Evolutionary conservation across 345 rosid genomes (phyloP), one percentile per base, ranked within the genome.

Genomic region (Camelina neglecta): DNA sequence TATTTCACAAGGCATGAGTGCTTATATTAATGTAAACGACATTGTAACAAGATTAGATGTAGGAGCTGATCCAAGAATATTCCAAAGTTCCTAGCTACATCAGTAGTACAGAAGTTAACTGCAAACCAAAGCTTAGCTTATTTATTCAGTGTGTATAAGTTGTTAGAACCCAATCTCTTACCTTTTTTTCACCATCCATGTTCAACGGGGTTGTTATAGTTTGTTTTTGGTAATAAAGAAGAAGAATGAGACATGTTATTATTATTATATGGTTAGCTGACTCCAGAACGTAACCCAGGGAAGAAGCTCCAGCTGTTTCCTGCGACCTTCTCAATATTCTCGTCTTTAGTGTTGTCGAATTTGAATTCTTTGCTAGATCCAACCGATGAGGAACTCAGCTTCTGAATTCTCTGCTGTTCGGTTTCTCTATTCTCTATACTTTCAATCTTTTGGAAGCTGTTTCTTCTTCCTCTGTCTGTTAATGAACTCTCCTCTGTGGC

Each of bases 281-380:
- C 85, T 75, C 86, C 89, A 64, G 97, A 90, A 82, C 87, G 92
- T 69, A 93, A 83, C 72, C 87, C 75, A 1, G 98, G 97, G 83
- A 91, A 91, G 86, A 93, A 91, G 56, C 89, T 83, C 98, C 98
- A 93, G 76, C 78, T 87, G 76, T 76, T 84, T 66, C 87, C 91
- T 7, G 87, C 87, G 58, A 89, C 90, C 68, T 93, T 88, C 77
- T 88, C 93, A 24, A 80, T 70, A 42, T 62, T 78, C 60, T 84
- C 89, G 20, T 85, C 91, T 74, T 86, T 85, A 20, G 80, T 76
- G 73, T 82, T 91, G 73, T 88, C 93, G 38, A 93, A 93, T 75
- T 93, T 88, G 79, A 93, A 93, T 73, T 93, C 98, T 84, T 90
- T 93, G 75, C 83, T 79, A 15, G 97, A 88, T 49, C 97, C 94